Evolutionary conservation across 176 grass and related monocot species (phyloP), one percentile per base, ranked within the genome.

Genomic region (Elymus sibiricus): DNA sequence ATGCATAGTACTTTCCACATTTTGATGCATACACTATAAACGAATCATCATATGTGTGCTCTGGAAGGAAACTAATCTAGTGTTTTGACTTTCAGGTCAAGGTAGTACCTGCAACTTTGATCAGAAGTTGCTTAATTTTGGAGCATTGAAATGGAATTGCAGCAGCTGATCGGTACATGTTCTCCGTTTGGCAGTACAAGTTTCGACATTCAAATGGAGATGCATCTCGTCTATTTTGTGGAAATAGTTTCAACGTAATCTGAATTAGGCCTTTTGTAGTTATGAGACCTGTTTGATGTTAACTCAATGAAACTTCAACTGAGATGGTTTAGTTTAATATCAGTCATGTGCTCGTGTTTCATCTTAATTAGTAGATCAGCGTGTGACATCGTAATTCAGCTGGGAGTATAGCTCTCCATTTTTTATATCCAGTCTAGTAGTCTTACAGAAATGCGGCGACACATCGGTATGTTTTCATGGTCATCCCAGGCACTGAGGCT

Each of bases 71-170:
- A 60, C 64, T 51, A 84, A 44, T 42, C 4, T 70, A 64, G 27
- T 76, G n/a, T 17, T 42, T 37, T 75, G 4, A 1, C 34, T 84
- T 84, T 63, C 39, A 84, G 82, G 39, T 64, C 40, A 76, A 35
- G 58, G 15, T 49, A 5, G 15, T 75, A 61, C 35, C 10, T 24
- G 37, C 10, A 49, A 22, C 59, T 51, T 84, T 22, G 4, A 3
- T 34, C 6, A 77, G 27, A 11, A 64, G 39, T 74, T 62, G 24
- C 14, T 43, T 75, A 11, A 62, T 35, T 31, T 13, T 15, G 19
- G 51, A 78, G 6, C 6, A 4, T 59, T 37, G 75, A 86, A 26
- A n/a, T 79, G 19, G 25, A 77, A 34, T 5, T n/a, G 64, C 19
- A 32, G 64, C 25, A 46, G 49, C 35, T 79, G 47, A 26, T 43